A percentile compares a stretch with the other conserved stretches of the same genome.
Evolutionary conservation across 495 filamentous ascomycete genomes (phyloP).

Genomic region (Tuber umbilicatum): DNA sequence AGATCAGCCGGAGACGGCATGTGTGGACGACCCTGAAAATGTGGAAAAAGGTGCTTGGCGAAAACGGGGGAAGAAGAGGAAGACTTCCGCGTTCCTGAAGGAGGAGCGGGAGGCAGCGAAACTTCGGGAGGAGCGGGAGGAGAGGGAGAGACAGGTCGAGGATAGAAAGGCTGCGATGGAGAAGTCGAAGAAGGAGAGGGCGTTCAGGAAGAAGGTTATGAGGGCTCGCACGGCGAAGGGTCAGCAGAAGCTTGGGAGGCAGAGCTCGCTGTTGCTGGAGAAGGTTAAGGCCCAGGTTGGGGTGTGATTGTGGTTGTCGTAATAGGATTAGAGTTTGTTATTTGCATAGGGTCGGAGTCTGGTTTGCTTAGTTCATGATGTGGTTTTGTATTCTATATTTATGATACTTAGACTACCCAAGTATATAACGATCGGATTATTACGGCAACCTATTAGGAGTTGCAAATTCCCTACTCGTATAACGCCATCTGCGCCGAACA

Average conservation of each 20-base stretch:
- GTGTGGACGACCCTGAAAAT: slow-evolving; percentile 36
- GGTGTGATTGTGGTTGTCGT: slow-evolving; percentile 17
- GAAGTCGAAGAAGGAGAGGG: slow-evolving; percentile 68
- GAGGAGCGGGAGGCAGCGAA: slow-evolving; percentile 64
- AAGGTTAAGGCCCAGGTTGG: slow-evolving; percentile 60
- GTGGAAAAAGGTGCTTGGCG: slow-evolving; percentile 34
- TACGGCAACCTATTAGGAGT: not conserved
- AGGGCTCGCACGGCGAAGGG: slow-evolving; percentile 47
- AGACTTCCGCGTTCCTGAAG: slow-evolving; percentile 66
- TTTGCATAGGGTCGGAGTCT: slow-evolving; percentile 42
- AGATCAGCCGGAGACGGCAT: slow-evolving; percentile 45
- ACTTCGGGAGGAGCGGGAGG: slow-evolving; percentile 53
- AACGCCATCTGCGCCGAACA: not conserved
- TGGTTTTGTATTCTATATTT: not conserved
- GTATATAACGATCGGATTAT: not conserved
- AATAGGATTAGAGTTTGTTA: not conserved
- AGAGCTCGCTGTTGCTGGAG: slow-evolving; percentile 75
- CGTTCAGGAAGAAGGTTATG: slow-evolving; percentile 56
- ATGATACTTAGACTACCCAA: not conserved
- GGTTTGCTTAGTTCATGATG: not conserved
- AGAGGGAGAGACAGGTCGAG: slow-evolving; percentile 52
- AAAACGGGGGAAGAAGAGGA: slow-evolving; percentile 45
- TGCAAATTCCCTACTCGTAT: not conserved
- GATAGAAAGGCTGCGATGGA: slow-evolving; percentile 59
- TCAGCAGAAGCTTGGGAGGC: slow-evolving; percentile 73